Percentiles rank a stretch among this genome's conserved stretches.
These are phyloP conservation scores for Meripilus lineatus DNA, from an alignment of 1,284 basidiomycete species.

Conservation along the genomic window DNA sequence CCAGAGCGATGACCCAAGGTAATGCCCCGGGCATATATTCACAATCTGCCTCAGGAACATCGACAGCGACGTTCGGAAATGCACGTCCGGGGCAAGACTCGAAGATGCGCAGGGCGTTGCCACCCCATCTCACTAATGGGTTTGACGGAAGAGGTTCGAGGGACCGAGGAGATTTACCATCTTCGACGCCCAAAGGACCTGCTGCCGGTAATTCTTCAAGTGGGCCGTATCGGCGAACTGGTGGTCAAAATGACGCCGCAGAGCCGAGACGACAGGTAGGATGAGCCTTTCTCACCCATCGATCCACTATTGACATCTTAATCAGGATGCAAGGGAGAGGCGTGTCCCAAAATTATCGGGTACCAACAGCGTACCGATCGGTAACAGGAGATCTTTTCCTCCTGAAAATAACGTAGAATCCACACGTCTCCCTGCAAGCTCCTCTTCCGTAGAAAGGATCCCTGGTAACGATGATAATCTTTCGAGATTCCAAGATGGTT, in stretches of 20 bases:
- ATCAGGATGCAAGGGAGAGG: not conserved
- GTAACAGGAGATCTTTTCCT: not conserved
- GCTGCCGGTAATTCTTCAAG: not conserved
- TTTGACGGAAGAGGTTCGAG: not conserved
- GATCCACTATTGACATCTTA: not conserved
- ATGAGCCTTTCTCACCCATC: not conserved
- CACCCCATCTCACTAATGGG: not conserved
- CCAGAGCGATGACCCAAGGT: constrained; percentile 32
- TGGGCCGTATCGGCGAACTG: not conserved
- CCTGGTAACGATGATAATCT: not conserved
- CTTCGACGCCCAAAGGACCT: not conserved
- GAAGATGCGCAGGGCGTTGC: not conserved
- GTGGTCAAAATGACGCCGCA: not conserved
- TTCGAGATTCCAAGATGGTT: not conserved
- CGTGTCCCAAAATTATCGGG: constrained; percentile 8
- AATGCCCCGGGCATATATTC: not conserved
- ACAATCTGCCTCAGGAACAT: not conserved
- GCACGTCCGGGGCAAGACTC: not conserved
- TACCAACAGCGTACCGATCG: constrained; percentile 10
- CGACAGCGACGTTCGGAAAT: not conserved
- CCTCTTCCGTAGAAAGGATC: not conserved
- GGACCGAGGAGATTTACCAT: not conserved
- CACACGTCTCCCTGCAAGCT: constrained; percentile 1
- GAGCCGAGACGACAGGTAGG: not conserved
- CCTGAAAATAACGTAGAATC: not conserved